Evolutionary conservation across 2,329 filamentous ascomycete genomes (phyloP), one percentile per base, ranked within the genome.

Genomic region (Trichoderma sp.): DNA sequence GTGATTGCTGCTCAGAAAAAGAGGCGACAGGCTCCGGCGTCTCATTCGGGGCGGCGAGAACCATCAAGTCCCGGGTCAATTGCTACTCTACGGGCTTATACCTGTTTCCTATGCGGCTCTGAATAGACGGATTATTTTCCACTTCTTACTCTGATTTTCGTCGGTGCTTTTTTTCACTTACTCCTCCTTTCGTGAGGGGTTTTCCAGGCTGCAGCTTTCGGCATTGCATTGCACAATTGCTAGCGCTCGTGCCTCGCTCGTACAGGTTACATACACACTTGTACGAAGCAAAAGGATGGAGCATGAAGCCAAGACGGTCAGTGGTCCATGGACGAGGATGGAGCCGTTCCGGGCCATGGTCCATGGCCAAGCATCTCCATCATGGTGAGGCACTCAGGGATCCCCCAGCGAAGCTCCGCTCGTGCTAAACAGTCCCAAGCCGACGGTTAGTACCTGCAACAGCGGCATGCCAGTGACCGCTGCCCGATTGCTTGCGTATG

Each of bases 351-450:
- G 60, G 24, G 67, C 67, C 67, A 71, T 31, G 38, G 31, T 62
- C 67, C 67, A 71, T 62, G 67, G 53, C 38, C 9, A 11, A 31
- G 60, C 68, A 53, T 45, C 60, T 35, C 71, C 59, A 73, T 65
- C 71, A 56, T 73, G 71, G 60, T 73, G 71, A 73, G 27, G 71
- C 71, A 73, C 41, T 29, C 71, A 73, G 71, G 71, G 60, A 73
- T 73, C 71, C 71, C 66, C 71, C 59, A 65, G 71, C 38, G 6
- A 53, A 56, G 60, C 71, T 65, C 60, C 60, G 71, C 71, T 56
- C 41, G 4, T 73, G 71, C 60, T 73, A 33, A 65, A 53, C 60
- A 65, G 60, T 73, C 41, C 71, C 71, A 73, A 53, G 71, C 41
- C 31, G 71, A 65, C 71, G 71, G 59, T 62, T 50, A 29, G n/a